phyloP scores from a whole-genome alignment of 106 monocot genomes.

The Phalaenopsis aphrodite region DNA sequence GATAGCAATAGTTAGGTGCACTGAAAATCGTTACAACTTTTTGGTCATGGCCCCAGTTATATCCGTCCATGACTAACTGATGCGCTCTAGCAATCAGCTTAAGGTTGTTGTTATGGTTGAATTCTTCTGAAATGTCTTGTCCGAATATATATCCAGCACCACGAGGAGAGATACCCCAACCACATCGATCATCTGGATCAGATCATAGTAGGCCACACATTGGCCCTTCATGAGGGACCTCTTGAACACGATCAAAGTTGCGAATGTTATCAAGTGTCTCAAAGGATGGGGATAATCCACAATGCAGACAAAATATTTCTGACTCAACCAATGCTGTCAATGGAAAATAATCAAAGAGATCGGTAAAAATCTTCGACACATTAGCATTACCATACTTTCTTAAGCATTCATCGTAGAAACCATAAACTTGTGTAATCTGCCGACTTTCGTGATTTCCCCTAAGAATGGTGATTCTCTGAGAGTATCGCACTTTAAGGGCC shows the following conservation, averaged over 20 bases:
- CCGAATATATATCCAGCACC: slow-evolving; percentile 94
- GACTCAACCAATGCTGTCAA: slow-evolving; percentile 82
- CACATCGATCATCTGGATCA: slow-evolving; percentile 87
- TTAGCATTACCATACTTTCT: slow-evolving; percentile 89
- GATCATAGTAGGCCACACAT: slow-evolving; percentile 92
- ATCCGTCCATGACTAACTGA: slow-evolving; percentile 99
- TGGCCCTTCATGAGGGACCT: slow-evolving; percentile 87
- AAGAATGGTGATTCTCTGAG: slow-evolving; percentile 93
- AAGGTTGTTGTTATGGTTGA: slow-evolving; percentile 90
- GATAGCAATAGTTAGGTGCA: slow-evolving; percentile 98
- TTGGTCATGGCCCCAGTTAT: slow-evolving; percentile 99
- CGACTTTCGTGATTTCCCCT: slow-evolving; percentile 97
- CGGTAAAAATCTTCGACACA: slow-evolving; percentile 72
- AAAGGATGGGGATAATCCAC: slow-evolving; percentile 78
- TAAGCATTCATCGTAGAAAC: slow-evolving; percentile 96
- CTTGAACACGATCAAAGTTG: slow-evolving; percentile 87
- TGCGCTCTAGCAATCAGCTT: slow-evolving; percentile 98
- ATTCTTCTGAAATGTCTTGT: slow-evolving; percentile 98
- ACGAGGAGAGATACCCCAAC: slow-evolving; percentile 88
- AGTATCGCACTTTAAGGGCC: slow-evolving; percentile 85
- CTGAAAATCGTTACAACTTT: slow-evolving; percentile 99
- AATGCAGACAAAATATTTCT: slow-evolving; percentile 88
- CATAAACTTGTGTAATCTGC: slow-evolving; percentile 99
- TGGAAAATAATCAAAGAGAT: slow-evolving; percentile 75
- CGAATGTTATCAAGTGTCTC: slow-evolving; percentile 81